These are phyloP conservation scores for Kwoniella sp. DNA, from an alignment of 768 basidiomycete species.

Conservation along the genomic window DNA sequence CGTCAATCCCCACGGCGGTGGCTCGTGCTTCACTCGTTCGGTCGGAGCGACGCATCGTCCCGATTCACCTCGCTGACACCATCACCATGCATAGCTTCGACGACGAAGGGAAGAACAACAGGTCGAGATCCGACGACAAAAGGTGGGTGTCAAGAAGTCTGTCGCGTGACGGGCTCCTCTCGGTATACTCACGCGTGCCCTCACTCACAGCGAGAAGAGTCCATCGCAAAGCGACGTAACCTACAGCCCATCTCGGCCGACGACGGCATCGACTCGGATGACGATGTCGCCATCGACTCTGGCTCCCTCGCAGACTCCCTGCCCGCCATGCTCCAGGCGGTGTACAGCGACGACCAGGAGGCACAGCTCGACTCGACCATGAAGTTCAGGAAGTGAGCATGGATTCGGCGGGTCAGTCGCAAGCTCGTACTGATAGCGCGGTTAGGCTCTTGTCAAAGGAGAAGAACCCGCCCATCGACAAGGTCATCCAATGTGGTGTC, in stretches of 20 bases:
- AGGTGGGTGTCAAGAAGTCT: too few relatives aligned
- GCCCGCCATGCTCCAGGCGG: slow-evolving; percentile 72
- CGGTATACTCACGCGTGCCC: too few relatives aligned
- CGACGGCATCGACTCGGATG: slow-evolving; percentile 71
- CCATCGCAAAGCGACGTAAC: slow-evolving; percentile 94
- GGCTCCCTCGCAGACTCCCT: slow-evolving; percentile 70
- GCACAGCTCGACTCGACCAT: slow-evolving; percentile 94
- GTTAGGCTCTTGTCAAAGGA: slow-evolving; percentile 83
- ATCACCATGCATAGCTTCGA: slow-evolving; percentile 59
- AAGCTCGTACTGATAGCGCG: background rate
- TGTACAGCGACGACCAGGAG: slow-evolving; percentile 86
- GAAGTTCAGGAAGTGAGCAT: slow-evolving; percentile 78
- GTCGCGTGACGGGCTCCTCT: too few relatives aligned
- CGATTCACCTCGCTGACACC: slow-evolving; percentile 16
- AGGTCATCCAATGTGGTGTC: slow-evolving; percentile 91
- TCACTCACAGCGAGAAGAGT: slow-evolving; percentile 71
- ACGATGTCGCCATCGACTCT: slow-evolving; percentile 57
- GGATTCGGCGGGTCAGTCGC: background rate
- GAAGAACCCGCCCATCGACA: slow-evolving; percentile 98
- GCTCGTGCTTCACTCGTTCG: too few relatives aligned
- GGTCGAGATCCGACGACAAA: slow-evolving; percentile 97
- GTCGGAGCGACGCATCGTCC: background rate
- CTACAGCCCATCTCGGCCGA: slow-evolving; percentile 67
- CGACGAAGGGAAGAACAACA: slow-evolving; percentile 97
- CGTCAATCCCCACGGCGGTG: background rate